Evolutionary conservation across 2,329 filamentous ascomycete genomes (phyloP), one percentile per base, ranked within the genome.

Genomic region (Juglanconis juglandina): DNA sequence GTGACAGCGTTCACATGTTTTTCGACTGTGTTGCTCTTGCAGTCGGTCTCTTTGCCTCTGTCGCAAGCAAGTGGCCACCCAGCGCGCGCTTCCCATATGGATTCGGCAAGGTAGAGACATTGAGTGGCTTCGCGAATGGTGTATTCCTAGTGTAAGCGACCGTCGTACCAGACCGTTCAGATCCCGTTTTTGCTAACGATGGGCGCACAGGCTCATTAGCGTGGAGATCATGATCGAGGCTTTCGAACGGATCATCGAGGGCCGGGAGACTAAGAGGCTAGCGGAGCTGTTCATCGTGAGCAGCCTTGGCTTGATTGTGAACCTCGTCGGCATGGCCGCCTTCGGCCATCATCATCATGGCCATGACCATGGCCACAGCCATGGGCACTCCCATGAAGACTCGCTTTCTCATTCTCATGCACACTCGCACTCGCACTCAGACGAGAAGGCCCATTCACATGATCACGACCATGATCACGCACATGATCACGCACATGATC

Each of bases 1-100:
- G 92, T 66, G 95, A 99, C 75, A 98, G 93, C 69, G 95, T 99
- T 64, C 95, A 99, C 76, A 99, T 99, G 95, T 94, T 99, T 70
- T 98, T 99, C 68, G 95, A 99, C 75, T 99, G 95, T 67, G 87
- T 97, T 41, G 95, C 94, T 24, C 82, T 99, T 34, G 86, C 91
- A 1, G 92, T 99, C 41, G 95, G 95, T 10, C 80, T 99, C 9
- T 89, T 94, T 67, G 95, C 95, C 34, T 89, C 94, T 1, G 92
- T 99, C 5, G 91, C 96, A 80, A 95, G 91, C 75, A 98, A 98
- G 75, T 97, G 95, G 93, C 92, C 93, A 1, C 90, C 92, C 0
- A 96, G 89, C 71, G 82, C 90, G 61, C 83, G 88, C 24, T 98
- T 96, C 68, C 95, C 95, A 0, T 98, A 97, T 70, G 95, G 95